Evolutionary conservation across 2,329 filamentous ascomycete genomes (phyloP), one percentile per base, ranked within the genome.

Genomic region (Periconia sp.): DNA sequence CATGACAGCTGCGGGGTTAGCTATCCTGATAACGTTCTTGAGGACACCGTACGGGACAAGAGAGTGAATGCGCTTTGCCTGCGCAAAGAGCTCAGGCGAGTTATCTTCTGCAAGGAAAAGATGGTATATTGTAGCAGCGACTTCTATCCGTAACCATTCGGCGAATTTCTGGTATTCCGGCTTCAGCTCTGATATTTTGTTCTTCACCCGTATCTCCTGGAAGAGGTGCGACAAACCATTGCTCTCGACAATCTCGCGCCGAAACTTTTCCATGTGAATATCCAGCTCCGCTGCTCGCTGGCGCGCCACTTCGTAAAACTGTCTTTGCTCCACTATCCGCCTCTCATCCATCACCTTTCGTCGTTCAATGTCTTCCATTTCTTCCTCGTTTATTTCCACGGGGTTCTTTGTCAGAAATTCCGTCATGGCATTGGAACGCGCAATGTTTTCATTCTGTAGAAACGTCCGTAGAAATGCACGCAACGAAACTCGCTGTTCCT

Each of bases 41-140:
- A 99, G 81, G 46, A 97, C 80, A 0, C 88, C 89, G 70, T 99
- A 99, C 0, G 94, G 94, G 43, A 99, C 89, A 52, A 97, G 83
- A 0, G 92, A 96, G 71, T 99, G 94, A 49, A 97, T 97, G 56
- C 90, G 86, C 76, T 93, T 96, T 5, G 90, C 87, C 74, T 99
- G 94, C 0, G 92, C 91, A 72, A 97, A 97, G 30, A 99, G 76
- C 69, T 99, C 94, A 1, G 94, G 92, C 0, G 93, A 97, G 74
- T 99, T 99, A 76, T 99, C 94, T 73, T 99, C 94, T 6, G 94
- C 94, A 43, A 99, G 82, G 81, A 99, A 99, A 33, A 99, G 81
- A 73, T 99, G 94, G 70, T 99, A 99, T 54, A 97, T 86, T 19
- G 94, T 97, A 41, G 94, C 94, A 20, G 94, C 94, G 46, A 99